Conservation (phyloP, 2,329 filamentous ascomycete species). For the Ustulina deusta region DNA sequence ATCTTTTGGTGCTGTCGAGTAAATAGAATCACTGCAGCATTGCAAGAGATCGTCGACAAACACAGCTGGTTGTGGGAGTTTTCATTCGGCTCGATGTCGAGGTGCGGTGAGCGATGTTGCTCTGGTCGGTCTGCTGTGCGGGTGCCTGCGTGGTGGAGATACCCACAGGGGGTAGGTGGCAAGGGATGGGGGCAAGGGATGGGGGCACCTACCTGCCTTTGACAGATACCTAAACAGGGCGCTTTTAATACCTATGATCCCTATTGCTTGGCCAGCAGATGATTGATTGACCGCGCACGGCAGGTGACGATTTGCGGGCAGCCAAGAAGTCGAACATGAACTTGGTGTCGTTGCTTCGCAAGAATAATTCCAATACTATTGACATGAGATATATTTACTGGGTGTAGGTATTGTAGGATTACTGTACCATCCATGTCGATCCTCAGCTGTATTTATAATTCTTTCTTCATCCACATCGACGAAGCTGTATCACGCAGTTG, state of each 20-base stretch:
- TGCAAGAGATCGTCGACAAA: too few species aligned
- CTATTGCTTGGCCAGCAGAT: too few species aligned
- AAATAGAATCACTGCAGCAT: too few species aligned
- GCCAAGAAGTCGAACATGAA: too few species aligned
- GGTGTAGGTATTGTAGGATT: not conserved
- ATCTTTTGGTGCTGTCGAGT: too few species aligned
- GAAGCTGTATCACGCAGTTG: not conserved
- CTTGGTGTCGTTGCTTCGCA: too few species aligned
- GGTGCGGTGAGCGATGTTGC: not conserved
- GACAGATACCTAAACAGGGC: not conserved
- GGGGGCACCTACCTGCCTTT: not conserved
- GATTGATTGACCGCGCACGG: too few species aligned
- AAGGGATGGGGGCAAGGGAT: slow-evolving; percentile 10
- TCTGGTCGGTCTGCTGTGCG: slow-evolving; percentile 2
- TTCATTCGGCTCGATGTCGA: not conserved
- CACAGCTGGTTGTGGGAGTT: not conserved
- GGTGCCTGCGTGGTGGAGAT: slow-evolving; percentile 29
- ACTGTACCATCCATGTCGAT: slow-evolving; percentile 3
- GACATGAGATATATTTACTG: not conserved
- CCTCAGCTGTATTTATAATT: slow-evolving; percentile 13
- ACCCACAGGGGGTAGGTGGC: too few species aligned
- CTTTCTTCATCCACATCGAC: not conserved
- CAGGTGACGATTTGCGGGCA: too few species aligned
- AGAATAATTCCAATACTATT: not conserved
- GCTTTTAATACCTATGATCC: not conserved